phyloP scores from a whole-genome alignment of 164 flowering plant genomes.

The Chimonanthus salicifolius region DNA sequence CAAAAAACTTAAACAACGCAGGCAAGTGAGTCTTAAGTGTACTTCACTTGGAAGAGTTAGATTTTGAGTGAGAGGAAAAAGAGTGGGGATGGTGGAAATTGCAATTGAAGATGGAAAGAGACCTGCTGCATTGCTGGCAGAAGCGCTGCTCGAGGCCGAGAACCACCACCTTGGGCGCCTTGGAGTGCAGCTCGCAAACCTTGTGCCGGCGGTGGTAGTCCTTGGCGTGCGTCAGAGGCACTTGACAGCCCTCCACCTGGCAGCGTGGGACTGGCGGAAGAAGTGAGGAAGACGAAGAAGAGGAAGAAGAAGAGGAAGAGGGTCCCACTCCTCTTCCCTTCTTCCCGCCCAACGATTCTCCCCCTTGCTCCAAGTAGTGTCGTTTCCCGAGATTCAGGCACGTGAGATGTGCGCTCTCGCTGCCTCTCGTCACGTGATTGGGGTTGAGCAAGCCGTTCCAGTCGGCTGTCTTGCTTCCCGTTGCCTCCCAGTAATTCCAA shows the following conservation, averaged over 20 bases:
- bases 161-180: conserved; percentile 59
- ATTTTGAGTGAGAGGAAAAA: too few species aligned
- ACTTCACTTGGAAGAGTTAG: too few species aligned
- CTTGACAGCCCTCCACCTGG: conserved; percentile 71
- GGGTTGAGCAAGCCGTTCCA: neutral
- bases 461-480: neutral
- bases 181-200: conserved; percentile 76
- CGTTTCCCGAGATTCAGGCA: conserved; percentile 69
- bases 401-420: conserved; percentile 8
- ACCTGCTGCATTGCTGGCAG: conserved; percentile 90
- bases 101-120: too few species aligned
- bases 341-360: conserved; percentile 23
- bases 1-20: too few species aligned
- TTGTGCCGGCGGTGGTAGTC: conserved; percentile 72
- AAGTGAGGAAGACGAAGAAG: conserved; percentile 12
- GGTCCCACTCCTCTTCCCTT: conserved; percentile 22
- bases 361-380: conserved; percentile 47
- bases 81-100: too few species aligned
- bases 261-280: conserved; percentile 40
- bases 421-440: neutral
- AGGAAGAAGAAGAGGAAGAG: neutral
- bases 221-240: conserved; percentile 45
- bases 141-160: conserved; percentile 60
- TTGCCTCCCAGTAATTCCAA: neutral
- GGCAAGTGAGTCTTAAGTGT: too few species aligned